Percentiles rank a stretch among this genome's conserved stretches.
Conservation (phyloP, 805 yeast genomes). For the Kregervanrija fluxuum region DNA sequence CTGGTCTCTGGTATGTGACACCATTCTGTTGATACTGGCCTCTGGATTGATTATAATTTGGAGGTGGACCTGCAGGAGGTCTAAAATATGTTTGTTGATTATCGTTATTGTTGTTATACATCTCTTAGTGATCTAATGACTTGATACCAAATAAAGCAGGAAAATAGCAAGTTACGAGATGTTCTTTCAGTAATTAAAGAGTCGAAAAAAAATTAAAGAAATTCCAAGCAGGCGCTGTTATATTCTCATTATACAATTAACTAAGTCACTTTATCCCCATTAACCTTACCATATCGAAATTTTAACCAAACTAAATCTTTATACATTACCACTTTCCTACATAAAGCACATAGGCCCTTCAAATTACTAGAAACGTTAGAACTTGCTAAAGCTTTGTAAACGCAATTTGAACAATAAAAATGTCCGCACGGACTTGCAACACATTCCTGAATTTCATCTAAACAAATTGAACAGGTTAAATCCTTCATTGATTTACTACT, state of each 20-base stretch:
- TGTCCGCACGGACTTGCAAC: constrained; percentile 53
- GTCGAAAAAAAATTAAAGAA: too few relatives aligned
- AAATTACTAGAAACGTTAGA: constrained; percentile 27
- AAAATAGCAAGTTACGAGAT: too few relatives aligned
- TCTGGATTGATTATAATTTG: not conserved
- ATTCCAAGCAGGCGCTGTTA: too few relatives aligned
- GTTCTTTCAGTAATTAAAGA: too few relatives aligned
- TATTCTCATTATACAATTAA: not conserved
- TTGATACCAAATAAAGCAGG: too few relatives aligned
- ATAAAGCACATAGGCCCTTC: constrained; percentile 27
- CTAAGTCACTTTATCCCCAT: not conserved
- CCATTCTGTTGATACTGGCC: constrained; percentile 3
- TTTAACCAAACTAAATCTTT: constrained; percentile 27
- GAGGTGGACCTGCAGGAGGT: constrained; percentile 11
- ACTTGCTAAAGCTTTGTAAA: constrained; percentile 41
- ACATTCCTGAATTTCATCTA: constrained; percentile 43
- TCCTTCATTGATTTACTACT: constrained; percentile 26
- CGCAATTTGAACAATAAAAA: constrained; percentile 46
- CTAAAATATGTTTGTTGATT: not conserved
- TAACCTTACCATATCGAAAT: constrained; percentile 10
- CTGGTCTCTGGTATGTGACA: constrained; percentile 16
- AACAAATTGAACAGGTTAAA: constrained; percentile 47
- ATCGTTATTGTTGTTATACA: too few relatives aligned
- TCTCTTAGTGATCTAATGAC: too few relatives aligned
- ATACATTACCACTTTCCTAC: constrained; percentile 25